Evolutionary conservation across 768 basidiomycete species (phyloP), one percentile per base, ranked within the genome.

Genomic region (Pleurotus sapidus): DNA sequence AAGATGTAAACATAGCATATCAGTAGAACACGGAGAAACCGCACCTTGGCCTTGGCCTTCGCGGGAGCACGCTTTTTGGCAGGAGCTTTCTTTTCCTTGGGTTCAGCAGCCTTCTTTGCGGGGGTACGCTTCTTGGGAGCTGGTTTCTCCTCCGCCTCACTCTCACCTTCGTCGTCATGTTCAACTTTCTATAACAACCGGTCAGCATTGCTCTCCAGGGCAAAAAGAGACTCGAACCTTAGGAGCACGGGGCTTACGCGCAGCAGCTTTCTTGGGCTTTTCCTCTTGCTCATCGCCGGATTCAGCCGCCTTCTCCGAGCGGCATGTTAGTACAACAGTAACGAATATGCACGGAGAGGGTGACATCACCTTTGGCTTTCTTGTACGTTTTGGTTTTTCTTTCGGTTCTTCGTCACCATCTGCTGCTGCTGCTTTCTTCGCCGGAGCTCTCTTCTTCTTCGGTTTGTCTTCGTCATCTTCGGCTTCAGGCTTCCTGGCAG

Each of bases 401-500:
- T 62, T 37, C 65, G 63, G 60, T 72, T 72, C 66, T 61, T 76
- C 1, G 67, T 69, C 51, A 9, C 76, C 74, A 54, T 77, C 75
- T 57, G 76, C 73, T 81, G 83, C 68, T 80, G 78, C 14, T 79
- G 78, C 58, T 82, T 79, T 4, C 30, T 34, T 34, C 9, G 30
- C 30, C 9, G 30, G 30, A 34, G 30, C 30, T 11, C 30, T 76
- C 77, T 5, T 73, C 78, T 34, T 79, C 76, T 11, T 71, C 77
- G 34, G 76, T 73, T 47, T 43, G 27, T 72, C 74, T 2, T 67
- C 73, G 4, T 76, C 79, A n/a, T 69, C 76, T 15, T 73, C 78
- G 11, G 66, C 82, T 4, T 69, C 76, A 6, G 81, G 70, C 62
- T 89, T 92, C 60, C 77, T 78, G 3, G 91, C 91, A 15, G 77